phyloP scores from a whole-genome alignment of 352 stramenopile species.

The Thraustotheca clavata region DNA sequence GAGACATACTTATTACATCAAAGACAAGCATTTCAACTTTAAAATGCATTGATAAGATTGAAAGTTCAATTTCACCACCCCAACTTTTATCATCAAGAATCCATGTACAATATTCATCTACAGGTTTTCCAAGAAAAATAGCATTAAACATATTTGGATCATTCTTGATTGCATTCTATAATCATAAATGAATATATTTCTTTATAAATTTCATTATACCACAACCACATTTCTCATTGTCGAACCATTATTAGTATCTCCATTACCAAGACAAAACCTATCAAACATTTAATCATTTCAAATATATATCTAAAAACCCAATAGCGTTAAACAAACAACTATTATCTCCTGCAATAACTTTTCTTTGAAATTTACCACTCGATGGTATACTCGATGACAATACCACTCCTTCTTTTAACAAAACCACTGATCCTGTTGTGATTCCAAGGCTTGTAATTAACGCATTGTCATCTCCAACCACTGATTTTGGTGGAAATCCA shows the following conservation, averaged over 20 bases:
- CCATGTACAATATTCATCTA: slow-evolving; percentile 78
- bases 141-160: slow-evolving; percentile 57
- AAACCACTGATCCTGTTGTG: slow-evolving; percentile 48
- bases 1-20: slow-evolving; percentile 78
- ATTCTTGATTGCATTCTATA: slow-evolving; percentile 49
- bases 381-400: slow-evolving; percentile 21
- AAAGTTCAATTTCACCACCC: slow-evolving; percentile 82
- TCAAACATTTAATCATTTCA: neutral
- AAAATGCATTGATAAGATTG: slow-evolving; percentile 68
- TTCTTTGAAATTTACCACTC: slow-evolving; percentile 51
- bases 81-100: slow-evolving; percentile 76
- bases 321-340: slow-evolving; percentile 85
- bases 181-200: neutral
- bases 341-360: slow-evolving; percentile 75
- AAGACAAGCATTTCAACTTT: slow-evolving; percentile 80
- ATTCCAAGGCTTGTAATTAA: slow-evolving; percentile 12
- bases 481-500: slow-evolving; percentile 57
- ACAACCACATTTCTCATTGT: slow-evolving; percentile 57
- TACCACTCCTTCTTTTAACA: slow-evolving; percentile 52
- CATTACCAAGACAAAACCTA: slow-evolving; percentile 42
- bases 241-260: slow-evolving; percentile 42
- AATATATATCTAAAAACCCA: slow-evolving; percentile 27
- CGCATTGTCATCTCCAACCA: slow-evolving; percentile 47
- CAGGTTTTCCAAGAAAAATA: slow-evolving; percentile 63
- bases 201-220: slow-evolving; percentile 24